Percentiles rank a stretch among this genome's conserved stretches.
phyloP scores from a whole-genome alignment of 176 grass and related monocot genomes.

The Triticum timopheevii region DNA sequence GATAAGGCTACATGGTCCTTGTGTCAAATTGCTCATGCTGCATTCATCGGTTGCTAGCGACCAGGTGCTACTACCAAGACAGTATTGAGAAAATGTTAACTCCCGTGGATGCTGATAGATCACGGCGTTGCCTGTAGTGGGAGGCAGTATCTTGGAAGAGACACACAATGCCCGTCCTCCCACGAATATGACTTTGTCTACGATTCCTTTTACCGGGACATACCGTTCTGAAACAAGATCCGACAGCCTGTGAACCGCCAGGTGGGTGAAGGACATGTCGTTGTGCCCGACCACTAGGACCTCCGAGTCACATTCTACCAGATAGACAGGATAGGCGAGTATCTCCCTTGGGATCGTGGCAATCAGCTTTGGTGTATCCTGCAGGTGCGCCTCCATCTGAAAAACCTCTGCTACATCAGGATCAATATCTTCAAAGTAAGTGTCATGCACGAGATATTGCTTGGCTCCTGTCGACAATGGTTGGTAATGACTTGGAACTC shows the following conservation, averaged over 20 bases:
- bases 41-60: slow-evolving; percentile 18
- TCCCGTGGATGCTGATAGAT: neutral
- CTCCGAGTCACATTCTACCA: slow-evolving; percentile 8
- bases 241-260: neutral
- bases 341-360: neutral
- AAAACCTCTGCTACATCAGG: neutral
- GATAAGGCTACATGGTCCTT: slow-evolving; percentile 1
- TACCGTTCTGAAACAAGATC: neutral
- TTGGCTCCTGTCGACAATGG: neutral
- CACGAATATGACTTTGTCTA: neutral
- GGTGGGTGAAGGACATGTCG: neutral
- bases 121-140: slow-evolving; percentile 5
- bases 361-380: neutral
- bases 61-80: slow-evolving; percentile 6
- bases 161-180: neutral
- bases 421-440: too few species aligned
- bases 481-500: neutral
- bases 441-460: neutral
- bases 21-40: neutral
- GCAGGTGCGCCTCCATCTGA: neutral
- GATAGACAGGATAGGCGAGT: neutral
- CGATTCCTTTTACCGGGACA: neutral
- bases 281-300: slow-evolving; percentile 1
- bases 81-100: neutral
- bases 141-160: neutral